Percentiles rank a stretch among this genome's conserved stretches.
Conservation (phyloP, 192 early-diverging fungal species). For the Kappamyces sp. region DNA sequence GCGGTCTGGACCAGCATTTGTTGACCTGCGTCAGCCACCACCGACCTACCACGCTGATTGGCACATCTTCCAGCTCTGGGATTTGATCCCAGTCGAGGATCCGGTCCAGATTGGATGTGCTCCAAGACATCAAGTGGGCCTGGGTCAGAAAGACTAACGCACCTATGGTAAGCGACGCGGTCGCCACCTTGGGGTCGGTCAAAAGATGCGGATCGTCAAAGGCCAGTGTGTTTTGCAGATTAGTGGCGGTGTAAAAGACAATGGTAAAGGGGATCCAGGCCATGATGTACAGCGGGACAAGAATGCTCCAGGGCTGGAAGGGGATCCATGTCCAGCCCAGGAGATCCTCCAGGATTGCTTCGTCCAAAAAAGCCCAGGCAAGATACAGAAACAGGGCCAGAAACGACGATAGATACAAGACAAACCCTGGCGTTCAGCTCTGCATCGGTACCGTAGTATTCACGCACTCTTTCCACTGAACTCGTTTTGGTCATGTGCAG, state of each 20-base stretch:
- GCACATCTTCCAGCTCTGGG: background rate
- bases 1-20: background rate
- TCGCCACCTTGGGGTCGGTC: background rate
- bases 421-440: constrained; percentile 51
- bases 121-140: background rate
- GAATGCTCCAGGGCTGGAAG: constrained; percentile 75
- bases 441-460: too few species aligned
- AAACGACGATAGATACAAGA: constrained; percentile 72
- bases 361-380: constrained; percentile 78
- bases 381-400: constrained; percentile 49
- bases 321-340: constrained; percentile 79
- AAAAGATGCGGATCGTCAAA: constrained; percentile 35
- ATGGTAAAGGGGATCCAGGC: constrained; percentile 68
- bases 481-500: too few species aligned
- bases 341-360: constrained; percentile 58
- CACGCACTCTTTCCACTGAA: too few species aligned
- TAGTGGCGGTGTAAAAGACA: constrained; percentile 67
- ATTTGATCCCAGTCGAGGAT: background rate
- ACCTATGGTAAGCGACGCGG: too few species aligned
- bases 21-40: background rate
- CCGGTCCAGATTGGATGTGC: background rate
- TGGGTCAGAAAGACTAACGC: background rate
- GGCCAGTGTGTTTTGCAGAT: constrained; percentile 69
- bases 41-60: background rate
- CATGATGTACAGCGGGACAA: constrained; percentile 71